Base-by-base conservation (phyloP, 352 stramenopile genomes). In the Stramenopiles sp. region DNA sequence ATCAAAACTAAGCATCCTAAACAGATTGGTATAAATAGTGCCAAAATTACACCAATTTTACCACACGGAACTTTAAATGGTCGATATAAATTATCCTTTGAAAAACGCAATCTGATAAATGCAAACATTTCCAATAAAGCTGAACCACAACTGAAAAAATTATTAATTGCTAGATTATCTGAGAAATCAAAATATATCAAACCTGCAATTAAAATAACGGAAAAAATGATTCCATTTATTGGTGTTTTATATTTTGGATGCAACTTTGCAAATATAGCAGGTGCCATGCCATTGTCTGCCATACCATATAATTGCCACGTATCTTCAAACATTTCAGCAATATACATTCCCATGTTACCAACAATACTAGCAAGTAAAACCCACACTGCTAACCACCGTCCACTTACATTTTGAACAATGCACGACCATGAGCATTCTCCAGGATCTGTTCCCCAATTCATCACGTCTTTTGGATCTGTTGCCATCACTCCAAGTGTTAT, bases 281-380 rank as follows among this genome's bases (percentile, higher is more conserved):
- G 88, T 7, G 88, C 88, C 30, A 93, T 83, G 1, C 88, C 88
- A n/a, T 87, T 90, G 63, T 91, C 86, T 0, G 88, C 87, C 88
- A 93, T 93, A 4, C 88, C 88, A 32, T 87, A 87, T 7, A 98
- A 82, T 81, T 93, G 86, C 80, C 93, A 97, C n/a, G 92, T 87
- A 86, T 98, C 93, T 33, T 91, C 90, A 32, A 88, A 92, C 83
- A 98, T 92, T 85, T 97, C 93, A 63, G 93, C 92, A 82, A 96
- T 88, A 85, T 97, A 98, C 7, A 97, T 82, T 0, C 90, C 93
- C 79, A 98, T 87, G 81, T 96, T 97, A 1, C 87, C 90, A 32
- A 97, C 87, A 63, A 91, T 86, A 0, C 92, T 87, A 6, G 89
- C 92, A 76, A 94, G 85, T 0, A 97, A 85, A 65, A 95, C 90